Evolutionary conservation across 208 protist genomes (phyloP).

Genomic region (Leishmania martiniquensis): DNA sequence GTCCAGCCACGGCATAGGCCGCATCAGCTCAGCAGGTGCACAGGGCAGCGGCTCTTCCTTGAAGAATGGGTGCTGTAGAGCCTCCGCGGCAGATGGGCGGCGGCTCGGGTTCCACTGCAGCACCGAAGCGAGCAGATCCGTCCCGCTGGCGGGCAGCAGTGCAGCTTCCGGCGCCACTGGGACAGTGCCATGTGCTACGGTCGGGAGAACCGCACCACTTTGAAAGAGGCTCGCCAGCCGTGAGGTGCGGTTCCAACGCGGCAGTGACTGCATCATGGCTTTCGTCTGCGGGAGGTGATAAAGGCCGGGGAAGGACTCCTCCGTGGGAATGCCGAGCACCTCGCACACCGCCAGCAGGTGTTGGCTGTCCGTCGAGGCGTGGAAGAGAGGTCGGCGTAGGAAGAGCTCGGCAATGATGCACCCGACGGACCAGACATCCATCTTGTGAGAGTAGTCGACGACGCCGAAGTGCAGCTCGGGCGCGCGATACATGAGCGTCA

Average conservation of each 20-base stretch:
- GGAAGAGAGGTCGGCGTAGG: constrained; percentile 97
- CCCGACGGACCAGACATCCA: constrained; percentile 96
- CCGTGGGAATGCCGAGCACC: constrained; percentile 95
- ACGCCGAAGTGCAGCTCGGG: constrained; percentile 94
- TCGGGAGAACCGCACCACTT: constrained; percentile 18
- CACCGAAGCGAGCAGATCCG: constrained; percentile 74
- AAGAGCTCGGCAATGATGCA: constrained; percentile 99
- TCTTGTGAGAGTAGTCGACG: constrained; percentile 85
- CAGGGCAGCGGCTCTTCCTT: constrained; percentile 68
- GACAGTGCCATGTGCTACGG: constrained; percentile 15
- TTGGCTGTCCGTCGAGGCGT: constrained; percentile 77
- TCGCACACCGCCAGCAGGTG: constrained; percentile 90
- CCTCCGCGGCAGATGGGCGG: constrained; percentile 75
- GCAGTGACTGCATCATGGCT: constrained; percentile 59
- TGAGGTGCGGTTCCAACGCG: constrained; percentile 58
- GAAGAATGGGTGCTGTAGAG: constrained; percentile 86
- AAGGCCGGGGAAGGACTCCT: constrained; percentile 77
- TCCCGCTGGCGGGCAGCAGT: constrained; percentile 44
- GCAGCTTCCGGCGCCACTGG: constrained; percentile 23
- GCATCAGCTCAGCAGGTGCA: constrained; percentile 59
- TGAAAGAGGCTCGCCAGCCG: constrained; percentile 54
- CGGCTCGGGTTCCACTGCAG: constrained; percentile 80
- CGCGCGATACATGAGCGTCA: constrained; percentile 97
- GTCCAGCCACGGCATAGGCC: constrained; percentile 54
- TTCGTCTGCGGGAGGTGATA: constrained; percentile 63